Evolutionary conservation across 805 yeast genomes (phyloP).

Genomic region (Candida tammaniensis): DNA sequence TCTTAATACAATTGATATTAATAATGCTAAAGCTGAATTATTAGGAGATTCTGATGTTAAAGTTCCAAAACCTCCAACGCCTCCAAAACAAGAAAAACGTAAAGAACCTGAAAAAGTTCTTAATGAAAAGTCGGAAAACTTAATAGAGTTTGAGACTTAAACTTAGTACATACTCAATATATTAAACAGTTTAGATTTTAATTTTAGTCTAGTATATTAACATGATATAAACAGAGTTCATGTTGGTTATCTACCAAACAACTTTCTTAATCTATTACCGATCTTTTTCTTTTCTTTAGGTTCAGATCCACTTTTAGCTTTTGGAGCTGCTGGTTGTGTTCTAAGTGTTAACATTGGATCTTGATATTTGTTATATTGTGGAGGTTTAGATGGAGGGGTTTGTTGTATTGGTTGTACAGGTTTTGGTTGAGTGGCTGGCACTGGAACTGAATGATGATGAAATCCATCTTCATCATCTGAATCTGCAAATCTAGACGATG

Average conservation of each 20-base stretch:
- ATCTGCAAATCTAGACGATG: constrained; percentile 53
- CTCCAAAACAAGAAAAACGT: constrained; percentile 18
- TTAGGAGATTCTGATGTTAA: constrained; percentile 50
- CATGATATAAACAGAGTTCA: not conserved
- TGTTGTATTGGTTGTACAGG: too few relatives aligned
- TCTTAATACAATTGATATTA: constrained; percentile 36
- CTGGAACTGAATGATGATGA: not conserved
- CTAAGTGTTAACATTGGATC: constrained; percentile 6
- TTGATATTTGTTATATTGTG: constrained; percentile 2
- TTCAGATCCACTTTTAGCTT: constrained; percentile 2
- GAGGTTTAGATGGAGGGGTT: constrained; percentile 2
- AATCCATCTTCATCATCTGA: constrained; percentile 53
- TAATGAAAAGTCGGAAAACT: constrained; percentile 22
- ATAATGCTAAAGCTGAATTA: constrained; percentile 45
- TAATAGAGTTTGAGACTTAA: constrained; percentile 46
- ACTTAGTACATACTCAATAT: too few relatives aligned
- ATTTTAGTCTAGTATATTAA: too few relatives aligned
- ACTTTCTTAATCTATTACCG: constrained; percentile 36
- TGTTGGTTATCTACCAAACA: constrained; percentile 30
- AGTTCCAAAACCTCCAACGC: too few relatives aligned
- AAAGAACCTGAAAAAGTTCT: not conserved
- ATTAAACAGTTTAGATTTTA: too few relatives aligned
- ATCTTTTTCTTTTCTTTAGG: constrained; percentile 33
- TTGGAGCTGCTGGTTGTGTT: constrained; percentile 5
- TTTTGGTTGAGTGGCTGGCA: not conserved